Evolutionary conservation across 805 yeast species (phyloP).

Genomic region (Wickerhamomyces canadensis): DNA sequence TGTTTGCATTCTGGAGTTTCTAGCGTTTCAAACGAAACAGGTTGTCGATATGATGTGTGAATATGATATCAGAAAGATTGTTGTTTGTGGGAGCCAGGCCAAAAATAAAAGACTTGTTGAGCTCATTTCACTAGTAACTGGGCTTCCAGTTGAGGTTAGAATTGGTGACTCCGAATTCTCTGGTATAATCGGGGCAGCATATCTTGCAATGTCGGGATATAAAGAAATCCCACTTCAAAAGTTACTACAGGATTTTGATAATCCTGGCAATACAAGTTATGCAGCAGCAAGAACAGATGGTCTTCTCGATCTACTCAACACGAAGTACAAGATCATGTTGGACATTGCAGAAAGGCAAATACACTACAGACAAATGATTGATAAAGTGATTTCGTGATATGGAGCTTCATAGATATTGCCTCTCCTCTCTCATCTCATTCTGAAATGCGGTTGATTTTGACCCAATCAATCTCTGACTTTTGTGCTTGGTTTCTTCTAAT

Average conservation of each 20-base stretch:
- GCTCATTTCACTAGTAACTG: slow-evolving; percentile 25
- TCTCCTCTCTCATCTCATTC: no score
- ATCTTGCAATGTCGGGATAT: slow-evolving; percentile 16
- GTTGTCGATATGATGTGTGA: slow-evolving; percentile 28
- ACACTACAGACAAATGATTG: slow-evolving; percentile 24
- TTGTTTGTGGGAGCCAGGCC: slow-evolving; percentile 52
- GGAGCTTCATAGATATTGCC: no score
- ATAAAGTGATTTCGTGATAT: no score
- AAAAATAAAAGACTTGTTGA: slow-evolving; percentile 36
- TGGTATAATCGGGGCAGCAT: slow-evolving; percentile 27
- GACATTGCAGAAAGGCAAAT: slow-evolving; percentile 33
- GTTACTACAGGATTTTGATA: no score
- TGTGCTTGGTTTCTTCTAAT: slow-evolving; percentile 78
- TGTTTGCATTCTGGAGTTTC: slow-evolving; percentile 41
- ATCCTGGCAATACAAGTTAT: neutral
- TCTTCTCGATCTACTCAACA: slow-evolving; percentile 17
- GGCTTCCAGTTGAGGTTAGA: slow-evolving; percentile 17
- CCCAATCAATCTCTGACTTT: slow-evolving; percentile 67
- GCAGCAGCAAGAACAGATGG: slow-evolving; percentile 1
- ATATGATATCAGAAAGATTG: slow-evolving; percentile 27
- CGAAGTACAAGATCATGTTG: slow-evolving; percentile 22
- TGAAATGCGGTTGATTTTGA: slow-evolving; percentile 35
- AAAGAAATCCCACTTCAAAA: slow-evolving; percentile 7
- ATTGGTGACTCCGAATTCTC: slow-evolving; percentile 16
- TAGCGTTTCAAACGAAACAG: slow-evolving; percentile 44